Base-by-base conservation (phyloP, 108 stramenopile species). In the Phaeodactylum tricornutum region DNA sequence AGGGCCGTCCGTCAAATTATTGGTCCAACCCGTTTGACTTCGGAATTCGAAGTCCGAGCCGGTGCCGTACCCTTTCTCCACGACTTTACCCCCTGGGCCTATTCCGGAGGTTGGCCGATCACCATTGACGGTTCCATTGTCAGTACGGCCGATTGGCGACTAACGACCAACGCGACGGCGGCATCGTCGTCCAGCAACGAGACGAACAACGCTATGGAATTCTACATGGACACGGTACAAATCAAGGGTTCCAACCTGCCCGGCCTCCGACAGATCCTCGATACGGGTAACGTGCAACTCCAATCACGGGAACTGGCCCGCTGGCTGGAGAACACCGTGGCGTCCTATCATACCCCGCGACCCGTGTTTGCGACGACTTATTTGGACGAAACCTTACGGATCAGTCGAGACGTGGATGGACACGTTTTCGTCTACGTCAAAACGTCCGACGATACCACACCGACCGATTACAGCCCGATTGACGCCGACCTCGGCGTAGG, bases 41-140 rank as follows among this genome's bases (percentile, higher is more conserved):
- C 73, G 12, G 90, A 92, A 55, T 92, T 92, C 55, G 75, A 92
- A 45, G 84, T 86, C n/a, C 67, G 55, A 40, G 90, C 64, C 1
- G 90, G 85, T 29, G 66, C 89, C 9, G 47, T 87, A 32, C 89
- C 89, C 0, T 87, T 92, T 50, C 43, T 87, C 6, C 54, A 53
- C 24, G 79, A 83, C 31, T 67, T 79, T 23, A 69, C 78, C 2
- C 62, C 67, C 1, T 72, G 69, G 30, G 45, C 49, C 22, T 81
- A 87, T 54, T 74, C 77, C 11, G 88, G 88, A 17, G 88, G 88
- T 0, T 55, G 80, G 49, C 88, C 88, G 3, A 36, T 78, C 3
- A 75, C 79, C 2, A 68, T 92, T 29, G 79, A 86, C 23, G 85
- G 89, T 6, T 75, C 82, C n/a, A 82, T 92, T 61, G 81, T 83